phyloP scores from a whole-genome alignment of 2,329 filamentous ascomycete genomes.

The Fusarium buharicum region DNA sequence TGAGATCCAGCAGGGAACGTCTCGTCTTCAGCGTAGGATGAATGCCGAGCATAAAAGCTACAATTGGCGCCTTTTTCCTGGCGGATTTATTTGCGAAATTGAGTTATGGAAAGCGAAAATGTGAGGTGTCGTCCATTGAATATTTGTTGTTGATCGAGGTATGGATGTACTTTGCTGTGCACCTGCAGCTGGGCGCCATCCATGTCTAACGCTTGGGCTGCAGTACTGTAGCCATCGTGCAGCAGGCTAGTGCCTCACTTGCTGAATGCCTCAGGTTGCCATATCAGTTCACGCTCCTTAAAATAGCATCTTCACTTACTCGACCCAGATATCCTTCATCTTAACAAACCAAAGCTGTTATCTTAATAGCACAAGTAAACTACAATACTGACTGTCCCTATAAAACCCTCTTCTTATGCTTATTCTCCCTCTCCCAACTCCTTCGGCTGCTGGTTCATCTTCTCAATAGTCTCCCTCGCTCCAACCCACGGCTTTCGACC shows the following conservation, averaged over 20 bases:
- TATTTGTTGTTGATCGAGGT: slow-evolving; percentile 21
- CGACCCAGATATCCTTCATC: too few relatives aligned
- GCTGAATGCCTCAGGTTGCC: too few relatives aligned
- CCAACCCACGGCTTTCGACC: slow-evolving; percentile 55
- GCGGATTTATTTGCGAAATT: slow-evolving; percentile 17
- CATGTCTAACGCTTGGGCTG: too few relatives aligned
- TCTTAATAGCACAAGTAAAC: too few relatives aligned
- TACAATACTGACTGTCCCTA: too few relatives aligned
- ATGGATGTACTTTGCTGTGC: too few relatives aligned
- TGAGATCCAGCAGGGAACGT: slow-evolving; percentile 64
- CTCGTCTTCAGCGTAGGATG: slow-evolving; percentile 61
- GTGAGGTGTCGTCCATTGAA: background rate
- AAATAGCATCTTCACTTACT: too few relatives aligned
- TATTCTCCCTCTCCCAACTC: slow-evolving; percentile 38
- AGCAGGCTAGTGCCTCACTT: too few relatives aligned
- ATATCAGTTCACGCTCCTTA: too few relatives aligned
- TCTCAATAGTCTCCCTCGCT: slow-evolving; percentile 48
- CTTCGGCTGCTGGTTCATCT: slow-evolving; percentile 41
- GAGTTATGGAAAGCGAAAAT: slow-evolving; percentile 16
- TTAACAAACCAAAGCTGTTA: too few relatives aligned
- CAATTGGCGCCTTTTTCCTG: slow-evolving; percentile 1
- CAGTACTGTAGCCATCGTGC: too few relatives aligned
- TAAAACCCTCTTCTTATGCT: slow-evolving; percentile 40
- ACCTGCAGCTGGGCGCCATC: too few relatives aligned
- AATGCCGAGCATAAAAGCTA: slow-evolving; percentile 61